A percentile compares a stretch with the other conserved stretches of the same genome.
Evolutionary conservation across 2,329 filamentous ascomycete species (phyloP).

Genomic region (Alternaria gaisen): DNA sequence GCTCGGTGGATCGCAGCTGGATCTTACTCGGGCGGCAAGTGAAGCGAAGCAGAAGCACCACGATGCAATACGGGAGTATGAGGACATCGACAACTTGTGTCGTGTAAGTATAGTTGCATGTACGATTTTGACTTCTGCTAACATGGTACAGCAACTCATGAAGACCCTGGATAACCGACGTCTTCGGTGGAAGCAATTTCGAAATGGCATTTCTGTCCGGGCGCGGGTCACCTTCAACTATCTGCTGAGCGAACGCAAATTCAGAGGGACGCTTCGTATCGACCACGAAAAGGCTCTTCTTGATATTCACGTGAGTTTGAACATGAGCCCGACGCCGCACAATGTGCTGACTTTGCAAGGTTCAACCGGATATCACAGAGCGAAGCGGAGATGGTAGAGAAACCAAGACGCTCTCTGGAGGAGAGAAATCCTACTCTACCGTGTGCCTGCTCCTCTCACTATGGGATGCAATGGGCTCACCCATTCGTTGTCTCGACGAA

Average conservation of each 20-base stretch:
- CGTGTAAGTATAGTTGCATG: constrained; percentile 21
- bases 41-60: constrained; percentile 41
- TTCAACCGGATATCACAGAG: constrained; percentile 74
- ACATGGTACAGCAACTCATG: constrained; percentile 58
- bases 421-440: constrained; percentile 97
- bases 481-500: constrained; percentile 92
- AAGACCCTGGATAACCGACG: constrained; percentile 73
- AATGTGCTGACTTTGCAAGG: constrained; percentile 45
- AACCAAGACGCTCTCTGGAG: constrained; percentile 92
- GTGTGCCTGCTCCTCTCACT: constrained; percentile 91
- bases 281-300: constrained; percentile 79
- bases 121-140: constrained; percentile 1
- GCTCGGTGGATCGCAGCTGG: constrained; percentile 47
- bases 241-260: constrained; percentile 86
- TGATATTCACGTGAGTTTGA: constrained; percentile 70
- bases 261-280: constrained; percentile 80
- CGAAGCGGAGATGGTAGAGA: constrained; percentile 75
- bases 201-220: constrained; percentile 83
- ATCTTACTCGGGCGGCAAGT: constrained; percentile 36
- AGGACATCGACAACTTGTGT: constrained; percentile 25
- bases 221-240: constrained; percentile 88
- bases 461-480: constrained; percentile 98
- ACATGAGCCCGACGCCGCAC: not conserved
- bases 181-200: constrained; percentile 81
- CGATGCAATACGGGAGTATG: constrained; percentile 31